Conservation (phyloP, 2,329 filamentous ascomycete genomes). For the Pseudogymnoascus sp. region DNA sequence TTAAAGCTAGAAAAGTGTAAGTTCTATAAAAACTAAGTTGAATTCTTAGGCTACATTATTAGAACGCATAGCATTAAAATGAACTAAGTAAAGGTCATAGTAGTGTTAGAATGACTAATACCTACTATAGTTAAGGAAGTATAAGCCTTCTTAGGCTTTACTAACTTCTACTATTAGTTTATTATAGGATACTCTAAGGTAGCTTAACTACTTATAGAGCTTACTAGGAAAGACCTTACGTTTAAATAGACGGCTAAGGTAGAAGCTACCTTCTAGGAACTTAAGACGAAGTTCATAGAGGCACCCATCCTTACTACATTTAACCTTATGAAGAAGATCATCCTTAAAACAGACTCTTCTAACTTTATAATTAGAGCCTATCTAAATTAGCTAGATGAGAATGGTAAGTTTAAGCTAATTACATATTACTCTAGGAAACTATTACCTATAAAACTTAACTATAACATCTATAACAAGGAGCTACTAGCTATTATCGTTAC, state of each 20-base stretch:
- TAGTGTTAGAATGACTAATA: conserved; percentile 16
- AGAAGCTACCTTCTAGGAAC: not conserved
- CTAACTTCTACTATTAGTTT: conserved; percentile 28
- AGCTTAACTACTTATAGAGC: not conserved
- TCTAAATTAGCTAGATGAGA: not conserved
- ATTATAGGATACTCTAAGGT: conserved; percentile 20
- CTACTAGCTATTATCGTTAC: conserved; percentile 27
- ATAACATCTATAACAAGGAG: conserved; percentile 30
- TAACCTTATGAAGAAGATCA: not conserved
- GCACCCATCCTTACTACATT: not conserved
- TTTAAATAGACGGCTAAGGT: not conserved
- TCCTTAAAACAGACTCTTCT: not conserved
- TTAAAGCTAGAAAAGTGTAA: conserved; percentile 11
- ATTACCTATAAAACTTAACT: conserved; percentile 20
- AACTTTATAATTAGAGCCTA: not conserved
- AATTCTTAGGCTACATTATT: conserved; percentile 17
- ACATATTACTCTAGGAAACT: not conserved
- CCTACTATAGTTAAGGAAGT: conserved; percentile 18
- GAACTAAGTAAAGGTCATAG: conserved; percentile 13
- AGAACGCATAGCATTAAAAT: conserved; percentile 13
- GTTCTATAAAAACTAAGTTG: conserved; percentile 14
- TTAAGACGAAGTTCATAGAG: not conserved
- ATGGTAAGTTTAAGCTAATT: not conserved
- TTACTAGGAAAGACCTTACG: not conserved
- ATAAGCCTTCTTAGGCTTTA: conserved; percentile 24